Percentiles rank a stretch among this genome's conserved stretches.
Conservation (phyloP, 441 rosid species). For the Breynia disticha region DNA sequence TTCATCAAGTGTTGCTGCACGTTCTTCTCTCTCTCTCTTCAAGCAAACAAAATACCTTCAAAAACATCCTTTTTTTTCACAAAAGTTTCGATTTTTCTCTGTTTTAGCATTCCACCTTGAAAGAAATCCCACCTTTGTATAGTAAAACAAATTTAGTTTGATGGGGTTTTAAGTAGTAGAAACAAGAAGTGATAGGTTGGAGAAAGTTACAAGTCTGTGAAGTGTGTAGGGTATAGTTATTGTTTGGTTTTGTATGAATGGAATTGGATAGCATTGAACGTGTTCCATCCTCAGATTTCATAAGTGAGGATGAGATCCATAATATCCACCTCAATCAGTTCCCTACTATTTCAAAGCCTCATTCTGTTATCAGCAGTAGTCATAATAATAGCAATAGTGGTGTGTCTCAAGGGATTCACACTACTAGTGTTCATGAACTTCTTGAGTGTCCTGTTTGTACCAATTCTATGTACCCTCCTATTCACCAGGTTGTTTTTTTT, state of each 20-base stretch:
- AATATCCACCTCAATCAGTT: conserved; percentile 44
- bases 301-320: conserved; percentile 81
- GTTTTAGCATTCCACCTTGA: too few relatives aligned
- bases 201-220: not conserved
- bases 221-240: not conserved
- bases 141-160: not conserved
- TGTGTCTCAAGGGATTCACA: conserved; percentile 38
- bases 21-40: conserved; percentile 9
- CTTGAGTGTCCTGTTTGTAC: conserved; percentile 98
- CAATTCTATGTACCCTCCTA: conserved; percentile 98
- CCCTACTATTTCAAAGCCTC: conserved; percentile 55
- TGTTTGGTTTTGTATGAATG: conserved; percentile 39
- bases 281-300: conserved; percentile 55
- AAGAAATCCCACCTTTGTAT: too few relatives aligned
- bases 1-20: too few relatives aligned
- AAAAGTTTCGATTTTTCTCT: too few relatives aligned
- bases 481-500: conserved; percentile 63
- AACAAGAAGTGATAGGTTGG: conserved; percentile 3
- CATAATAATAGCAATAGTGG: conserved; percentile 22
- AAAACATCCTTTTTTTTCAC: conserved; percentile 1
- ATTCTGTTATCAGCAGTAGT: conserved; percentile 17
- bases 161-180: too few relatives aligned
- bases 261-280: conserved; percentile 73
- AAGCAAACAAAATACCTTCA: conserved; percentile 33
- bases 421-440: conserved; percentile 91